A percentile compares a stretch with the other conserved stretches of the same genome.
Evolutionary conservation across 2,329 filamentous ascomycete species (phyloP).

Genomic region (Polytolypa hystricis): DNA sequence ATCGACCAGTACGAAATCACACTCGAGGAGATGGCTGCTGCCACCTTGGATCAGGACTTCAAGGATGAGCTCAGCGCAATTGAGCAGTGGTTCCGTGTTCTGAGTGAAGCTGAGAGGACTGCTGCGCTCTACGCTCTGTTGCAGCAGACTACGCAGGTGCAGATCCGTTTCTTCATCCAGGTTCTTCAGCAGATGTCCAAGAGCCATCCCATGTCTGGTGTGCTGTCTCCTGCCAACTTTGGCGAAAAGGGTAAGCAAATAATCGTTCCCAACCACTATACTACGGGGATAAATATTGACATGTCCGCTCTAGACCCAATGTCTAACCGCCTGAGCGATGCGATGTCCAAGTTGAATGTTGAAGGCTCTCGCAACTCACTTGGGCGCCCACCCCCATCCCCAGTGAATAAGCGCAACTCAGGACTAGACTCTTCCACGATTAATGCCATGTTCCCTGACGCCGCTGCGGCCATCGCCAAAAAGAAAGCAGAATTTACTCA

Average conservation of each 20-base stretch:
- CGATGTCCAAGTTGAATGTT: slow-evolving; percentile 88
- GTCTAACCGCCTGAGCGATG: slow-evolving; percentile 90
- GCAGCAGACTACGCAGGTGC: slow-evolving; percentile 96
- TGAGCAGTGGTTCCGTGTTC: slow-evolving; percentile 97
- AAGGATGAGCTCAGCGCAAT: slow-evolving; percentile 98
- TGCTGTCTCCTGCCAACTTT: slow-evolving; percentile 88
- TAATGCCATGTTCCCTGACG: slow-evolving; percentile 98
- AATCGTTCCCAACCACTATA: slow-evolving; percentile 2
- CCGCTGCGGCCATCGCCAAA: slow-evolving; percentile 93
- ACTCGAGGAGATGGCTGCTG: slow-evolving; percentile 95
- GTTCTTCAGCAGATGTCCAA: slow-evolving; percentile 98
- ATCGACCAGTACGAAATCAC: slow-evolving; percentile 99
- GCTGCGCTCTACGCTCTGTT: slow-evolving; percentile 89
- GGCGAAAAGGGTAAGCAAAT: slow-evolving; percentile 66
- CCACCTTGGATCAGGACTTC: slow-evolving; percentile 97
- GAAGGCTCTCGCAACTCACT: slow-evolving; percentile 81
- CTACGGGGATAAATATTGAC: slow-evolving; percentile 12
- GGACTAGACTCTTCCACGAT: slow-evolving; percentile 88
- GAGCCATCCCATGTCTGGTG: slow-evolving; percentile 91
- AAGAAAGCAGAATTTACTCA: slow-evolving; percentile 97
- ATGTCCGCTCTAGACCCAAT: slow-evolving; percentile 61
- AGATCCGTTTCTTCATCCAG: slow-evolving; percentile 98
- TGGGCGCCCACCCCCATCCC: slow-evolving; percentile 64
- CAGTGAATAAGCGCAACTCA: slow-evolving; percentile 79
- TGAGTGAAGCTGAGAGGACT: slow-evolving; percentile 93